Evolutionary conservation across 2,329 filamentous ascomycete species (phyloP).

Genomic region (Fonsecaea monophora): DNA sequence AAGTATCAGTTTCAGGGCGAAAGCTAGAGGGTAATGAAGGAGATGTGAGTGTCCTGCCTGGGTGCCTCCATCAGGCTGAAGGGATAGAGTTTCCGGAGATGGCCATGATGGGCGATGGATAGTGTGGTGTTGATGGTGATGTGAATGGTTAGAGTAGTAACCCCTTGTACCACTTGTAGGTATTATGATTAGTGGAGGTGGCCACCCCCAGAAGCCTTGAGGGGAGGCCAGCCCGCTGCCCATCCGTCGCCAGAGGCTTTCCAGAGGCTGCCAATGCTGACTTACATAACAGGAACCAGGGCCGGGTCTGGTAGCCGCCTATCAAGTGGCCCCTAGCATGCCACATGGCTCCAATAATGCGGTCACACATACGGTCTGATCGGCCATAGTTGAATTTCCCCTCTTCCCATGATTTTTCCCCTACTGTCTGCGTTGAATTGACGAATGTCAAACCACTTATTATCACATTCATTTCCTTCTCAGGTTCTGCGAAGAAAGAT

Average conservation of each 20-base stretch:
- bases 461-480: background rate
- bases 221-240: background rate
- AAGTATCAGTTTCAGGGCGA: background rate
- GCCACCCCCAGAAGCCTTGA: background rate
- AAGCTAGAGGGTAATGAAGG: background rate
- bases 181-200: background rate
- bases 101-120: background rate
- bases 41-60: background rate
- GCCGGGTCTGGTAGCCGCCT: constrained; percentile 10
- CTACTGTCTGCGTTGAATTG: background rate
- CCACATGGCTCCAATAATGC: constrained; percentile 21
- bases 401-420: background rate
- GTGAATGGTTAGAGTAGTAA: background rate
- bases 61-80: constrained; percentile 9
- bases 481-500: background rate
- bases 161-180: no score
- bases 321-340: constrained; percentile 4
- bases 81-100: background rate
- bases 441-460: background rate
- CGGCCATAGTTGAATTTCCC: background rate
- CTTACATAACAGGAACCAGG: constrained; percentile 19
- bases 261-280: background rate
- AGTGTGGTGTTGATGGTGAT: background rate
- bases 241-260: background rate
- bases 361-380: constrained; percentile 8